These are phyloP conservation scores for Pouteria glomerata DNA, from an alignment of 148 eudicot genomes.

Conservation along the genomic window DNA sequence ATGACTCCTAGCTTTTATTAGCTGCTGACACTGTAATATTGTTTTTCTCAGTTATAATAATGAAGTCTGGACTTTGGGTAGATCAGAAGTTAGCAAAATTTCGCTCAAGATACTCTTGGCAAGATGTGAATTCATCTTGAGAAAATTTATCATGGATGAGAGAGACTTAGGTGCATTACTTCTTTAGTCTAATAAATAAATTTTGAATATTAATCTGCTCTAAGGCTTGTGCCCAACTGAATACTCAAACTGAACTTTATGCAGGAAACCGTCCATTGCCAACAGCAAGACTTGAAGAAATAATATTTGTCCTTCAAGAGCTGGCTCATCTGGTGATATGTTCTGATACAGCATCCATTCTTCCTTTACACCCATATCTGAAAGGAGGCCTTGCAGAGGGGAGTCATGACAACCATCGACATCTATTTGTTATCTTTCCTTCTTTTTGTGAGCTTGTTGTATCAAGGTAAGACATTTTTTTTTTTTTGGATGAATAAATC, in stretches of 20 bases:
- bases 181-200: conserved; percentile 1
- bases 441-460: conserved; percentile 84
- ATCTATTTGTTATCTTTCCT: conserved; percentile 76
- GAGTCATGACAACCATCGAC: conserved; percentile 40
- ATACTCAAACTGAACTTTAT: conserved; percentile 10
- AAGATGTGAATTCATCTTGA: conserved; percentile 82
- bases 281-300: conserved; percentile 77
- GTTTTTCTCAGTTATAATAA: conserved; percentile 40
- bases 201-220: background rate
- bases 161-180: conserved; percentile 56
- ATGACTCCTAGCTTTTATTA: background rate
- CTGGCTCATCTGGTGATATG: conserved; percentile 64
- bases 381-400: conserved; percentile 35
- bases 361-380: conserved; percentile 61
- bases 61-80: conserved; percentile 49
- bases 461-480: conserved; percentile 62
- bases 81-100: conserved; percentile 70
- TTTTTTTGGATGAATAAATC: background rate
- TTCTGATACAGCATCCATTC: conserved; percentile 55
- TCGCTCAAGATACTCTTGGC: conserved; percentile 62
- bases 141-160: conserved; percentile 71
- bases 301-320: conserved; percentile 69
- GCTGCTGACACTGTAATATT: background rate
- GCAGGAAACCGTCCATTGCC: conserved; percentile 76
- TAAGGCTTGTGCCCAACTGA: background rate